phyloP scores from a whole-genome alignment of 1,139 yeast species.

The Taphrina populina region DNA sequence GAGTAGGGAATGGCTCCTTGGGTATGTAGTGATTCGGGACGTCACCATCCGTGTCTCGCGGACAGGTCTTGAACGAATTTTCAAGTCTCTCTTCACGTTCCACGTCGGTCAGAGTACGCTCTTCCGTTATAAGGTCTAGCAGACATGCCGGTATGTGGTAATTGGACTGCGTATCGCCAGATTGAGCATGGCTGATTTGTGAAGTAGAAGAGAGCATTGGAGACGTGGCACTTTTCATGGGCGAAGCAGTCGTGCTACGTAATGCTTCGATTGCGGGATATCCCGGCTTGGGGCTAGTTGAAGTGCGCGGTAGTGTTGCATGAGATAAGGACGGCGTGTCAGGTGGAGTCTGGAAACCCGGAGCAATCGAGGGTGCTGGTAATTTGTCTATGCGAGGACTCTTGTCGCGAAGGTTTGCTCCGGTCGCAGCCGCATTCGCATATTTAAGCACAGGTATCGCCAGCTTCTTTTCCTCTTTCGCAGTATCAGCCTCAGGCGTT shows the following conservation, averaged over 20 bases:
- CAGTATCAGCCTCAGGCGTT: neutral
- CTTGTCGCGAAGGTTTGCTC: constrained; percentile 46
- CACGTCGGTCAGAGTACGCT: constrained; percentile 13
- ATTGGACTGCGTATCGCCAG: constrained; percentile 3
- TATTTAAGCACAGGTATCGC: constrained; percentile 56
- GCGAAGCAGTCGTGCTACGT: constrained; percentile 10
- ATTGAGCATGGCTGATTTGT: neutral
- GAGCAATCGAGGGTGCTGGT: constrained; percentile 28
- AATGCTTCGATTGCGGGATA: constrained; percentile 4
- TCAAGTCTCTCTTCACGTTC: constrained; percentile 52
- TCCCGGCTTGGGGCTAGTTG: constrained; percentile 5
- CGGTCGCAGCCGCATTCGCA: constrained; percentile 66
- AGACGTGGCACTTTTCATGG: neutral
- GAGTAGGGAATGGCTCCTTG: constrained; percentile 83
- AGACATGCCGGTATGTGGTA: constrained; percentile 31
- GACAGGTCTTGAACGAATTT: constrained; percentile 78
- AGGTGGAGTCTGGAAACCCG: constrained; percentile 2
- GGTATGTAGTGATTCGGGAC: constrained; percentile 80
- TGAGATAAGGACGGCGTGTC: neutral
- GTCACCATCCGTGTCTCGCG: constrained; percentile 90
- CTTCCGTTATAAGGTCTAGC: constrained; percentile 19
- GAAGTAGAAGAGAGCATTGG: neutral
- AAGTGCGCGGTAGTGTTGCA: constrained; percentile 4
- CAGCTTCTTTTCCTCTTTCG: constrained; percentile 15
- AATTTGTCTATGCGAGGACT: constrained; percentile 29